Percentiles rank a stretch among this genome's conserved stretches.
These are phyloP conservation scores for Dipteronia dyeriana DNA, from an alignment of 345 rosid genomes.

Conservation along the genomic window DNA sequence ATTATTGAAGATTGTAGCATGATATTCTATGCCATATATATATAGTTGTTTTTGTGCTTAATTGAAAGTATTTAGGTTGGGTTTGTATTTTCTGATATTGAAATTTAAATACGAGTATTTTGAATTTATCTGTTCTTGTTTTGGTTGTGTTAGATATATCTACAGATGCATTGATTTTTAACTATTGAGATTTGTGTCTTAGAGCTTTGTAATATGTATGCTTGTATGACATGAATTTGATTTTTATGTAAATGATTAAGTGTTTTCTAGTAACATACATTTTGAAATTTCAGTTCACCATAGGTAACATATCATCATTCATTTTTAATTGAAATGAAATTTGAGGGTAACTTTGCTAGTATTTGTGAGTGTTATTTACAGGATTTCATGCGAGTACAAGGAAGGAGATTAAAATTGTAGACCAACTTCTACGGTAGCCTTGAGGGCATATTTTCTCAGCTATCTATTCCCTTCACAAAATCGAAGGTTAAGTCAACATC, in stretches of 20 bases:
- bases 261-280: too few relatives aligned
- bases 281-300: neutral
- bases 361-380: slow-evolving; percentile 16
- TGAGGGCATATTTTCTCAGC: slow-evolving; percentile 59
- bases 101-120: too few relatives aligned
- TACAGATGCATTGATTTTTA: neutral
- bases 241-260: too few relatives aligned
- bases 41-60: too few relatives aligned
- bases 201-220: neutral
- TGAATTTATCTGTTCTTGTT: too few relatives aligned
- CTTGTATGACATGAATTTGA: neutral
- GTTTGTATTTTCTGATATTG: too few relatives aligned
- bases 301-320: neutral
- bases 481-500: slow-evolving; percentile 42
- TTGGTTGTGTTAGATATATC: neutral
- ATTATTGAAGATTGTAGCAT: too few relatives aligned
- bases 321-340: neutral
- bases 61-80: too few relatives aligned
- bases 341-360: neutral
- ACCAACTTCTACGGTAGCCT: slow-evolving; percentile 49
- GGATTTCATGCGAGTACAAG: slow-evolving; percentile 79
- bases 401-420: slow-evolving; percentile 61
- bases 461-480: slow-evolving; percentile 40
- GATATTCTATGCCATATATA: too few relatives aligned
- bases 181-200: neutral